Base-by-base conservation (phyloP, 768 basidiomycete genomes). In the Suillus ampliporus region DNA sequence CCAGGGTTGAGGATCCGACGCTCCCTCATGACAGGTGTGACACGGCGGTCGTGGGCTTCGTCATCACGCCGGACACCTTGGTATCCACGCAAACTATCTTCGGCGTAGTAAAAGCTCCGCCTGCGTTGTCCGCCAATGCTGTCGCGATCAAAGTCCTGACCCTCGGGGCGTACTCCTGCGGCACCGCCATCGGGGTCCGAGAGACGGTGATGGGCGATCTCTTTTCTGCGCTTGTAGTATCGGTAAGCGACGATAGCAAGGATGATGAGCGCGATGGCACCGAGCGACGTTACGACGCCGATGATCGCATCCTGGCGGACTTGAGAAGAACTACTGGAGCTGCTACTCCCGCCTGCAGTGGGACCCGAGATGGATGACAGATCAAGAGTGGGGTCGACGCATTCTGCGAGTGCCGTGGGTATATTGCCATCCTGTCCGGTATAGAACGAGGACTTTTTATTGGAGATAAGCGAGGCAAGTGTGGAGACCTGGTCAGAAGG, bases 221-320 rank as follows among this genome's bases (percentile, higher is more conserved):
- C 89, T 53, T 84, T 84, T 46, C 86, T 86, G 60, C 87, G 81
- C 77, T 89, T 87, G 73, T 87, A 78, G 5, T 88, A 84, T 60
- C 89, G 84, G 71, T 86, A 88, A 47, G 86, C 81, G 68, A 96
- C 89, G 79, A 87, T 91, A 17, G 81, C 82, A 35, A 94, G 82
- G 40, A 91, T 86, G 46, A 92, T 69, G 47, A 94, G 72, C 1
- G 92, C 88, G 60, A 95, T 83, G 5, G 84, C 91, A 14, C 94
- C 94, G 21, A 97, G 83, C 3, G 90, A 87, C 44, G 85, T 87
- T 65, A 94, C 91, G 4, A 97, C 94, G 23, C 95, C 95, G 64
- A 97, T 95, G 71, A 97, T 95, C 28, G 92, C 92, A 67, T 96
- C 87, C 70, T 91, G 85, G 14, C 93, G 83, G 17, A 82, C 79